phyloP scores from a whole-genome alignment of 306 rosid species.

The Pueraria montana region DNA sequence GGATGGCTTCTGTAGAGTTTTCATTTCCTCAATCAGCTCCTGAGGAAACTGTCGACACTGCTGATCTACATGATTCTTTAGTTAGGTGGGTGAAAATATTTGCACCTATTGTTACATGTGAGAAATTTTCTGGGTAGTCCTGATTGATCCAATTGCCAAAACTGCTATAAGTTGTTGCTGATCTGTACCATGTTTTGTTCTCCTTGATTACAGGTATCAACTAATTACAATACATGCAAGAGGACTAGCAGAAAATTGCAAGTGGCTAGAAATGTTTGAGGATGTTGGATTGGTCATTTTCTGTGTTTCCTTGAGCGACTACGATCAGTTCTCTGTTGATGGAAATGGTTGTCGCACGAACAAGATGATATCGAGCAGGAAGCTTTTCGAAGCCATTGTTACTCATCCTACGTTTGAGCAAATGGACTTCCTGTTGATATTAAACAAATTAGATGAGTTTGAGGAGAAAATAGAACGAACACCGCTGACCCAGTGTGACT shows the following conservation, averaged over 20 bases:
- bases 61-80: conserved; percentile 75
- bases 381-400: conserved; percentile 81
- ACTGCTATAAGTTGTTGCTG: conserved; percentile 11
- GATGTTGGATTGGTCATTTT: conserved; percentile 78
- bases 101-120: conserved; percentile 10
- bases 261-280: conserved; percentile 95
- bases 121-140: conserved; percentile 19
- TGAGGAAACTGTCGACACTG: conserved; percentile 64
- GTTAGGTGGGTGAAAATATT: conserved; percentile 64
- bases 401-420: conserved; percentile 91
- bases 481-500: conserved; percentile 76
- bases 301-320: conserved; percentile 87
- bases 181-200: conserved; percentile 33
- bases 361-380: conserved; percentile 84
- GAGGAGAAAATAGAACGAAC: conserved; percentile 82
- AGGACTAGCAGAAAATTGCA: conserved; percentile 76
- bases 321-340: conserved; percentile 75
- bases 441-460: conserved; percentile 84
- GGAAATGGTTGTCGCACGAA: conserved; percentile 74
- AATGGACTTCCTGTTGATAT: conserved; percentile 86
- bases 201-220: conserved; percentile 55
- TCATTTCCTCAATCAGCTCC: conserved; percentile 82
- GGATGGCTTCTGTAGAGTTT: conserved; percentile 92
- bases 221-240: conserved; percentile 59
- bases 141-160: not conserved